Percentiles rank a stretch among this genome's conserved stretches.
These are phyloP conservation scores for Nicotiana otophora DNA, from an alignment of 257 asterid genomes.

Conservation along the genomic window DNA sequence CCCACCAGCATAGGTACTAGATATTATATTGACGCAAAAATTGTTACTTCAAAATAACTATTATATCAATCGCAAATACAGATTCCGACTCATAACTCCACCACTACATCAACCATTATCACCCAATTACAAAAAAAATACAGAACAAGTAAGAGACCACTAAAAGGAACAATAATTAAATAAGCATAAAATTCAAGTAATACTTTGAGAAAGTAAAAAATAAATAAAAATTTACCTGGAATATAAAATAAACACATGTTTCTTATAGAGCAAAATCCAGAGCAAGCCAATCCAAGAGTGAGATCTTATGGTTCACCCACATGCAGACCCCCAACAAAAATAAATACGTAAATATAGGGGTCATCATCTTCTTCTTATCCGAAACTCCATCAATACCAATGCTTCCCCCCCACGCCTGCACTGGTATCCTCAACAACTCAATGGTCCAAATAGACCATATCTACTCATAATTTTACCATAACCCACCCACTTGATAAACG, in stretches of 20 bases:
- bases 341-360: background rate
- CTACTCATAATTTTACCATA: background rate
- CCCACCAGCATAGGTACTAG: too few species aligned
- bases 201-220: background rate
- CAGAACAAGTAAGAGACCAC: background rate
- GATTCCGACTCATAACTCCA: background rate
- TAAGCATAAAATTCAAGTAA: conserved; percentile 1
- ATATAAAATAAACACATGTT: background rate
- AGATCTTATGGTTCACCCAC: conserved; percentile 3
- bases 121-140: background rate
- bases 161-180: background rate
- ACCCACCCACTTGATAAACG: background rate
- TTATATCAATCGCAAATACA: background rate
- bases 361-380: background rate
- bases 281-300: background rate
- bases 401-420: background rate
- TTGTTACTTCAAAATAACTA: background rate
- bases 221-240: background rate
- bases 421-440: conserved; percentile 5
- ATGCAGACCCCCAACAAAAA: background rate
- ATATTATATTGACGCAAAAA: background rate
- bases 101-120: background rate
- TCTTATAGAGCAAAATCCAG: conserved; percentile 1
- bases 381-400: background rate
- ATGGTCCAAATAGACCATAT: background rate